Conservation (phyloP, 176 grass and related monocot species). For the Eleusine coracana region DNA sequence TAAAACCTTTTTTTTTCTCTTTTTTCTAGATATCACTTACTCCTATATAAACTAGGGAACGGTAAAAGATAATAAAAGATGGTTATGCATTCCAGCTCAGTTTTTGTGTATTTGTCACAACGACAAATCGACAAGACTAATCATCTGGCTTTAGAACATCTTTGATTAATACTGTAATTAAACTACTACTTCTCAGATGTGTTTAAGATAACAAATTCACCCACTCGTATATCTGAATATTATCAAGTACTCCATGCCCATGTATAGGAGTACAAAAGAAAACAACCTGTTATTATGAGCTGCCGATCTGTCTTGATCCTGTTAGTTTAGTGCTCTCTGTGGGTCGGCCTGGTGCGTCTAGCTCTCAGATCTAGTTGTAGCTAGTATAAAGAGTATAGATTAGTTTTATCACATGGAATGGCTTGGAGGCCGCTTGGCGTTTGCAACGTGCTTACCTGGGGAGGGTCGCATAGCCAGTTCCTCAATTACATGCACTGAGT, state of each 20-base stretch:
- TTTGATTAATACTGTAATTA: neutral
- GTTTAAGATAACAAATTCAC: neutral
- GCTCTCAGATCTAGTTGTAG: neutral
- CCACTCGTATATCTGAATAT: neutral
- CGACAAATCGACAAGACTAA: neutral
- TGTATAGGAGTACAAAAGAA: neutral
- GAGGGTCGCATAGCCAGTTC: neutral
- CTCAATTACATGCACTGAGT: neutral
- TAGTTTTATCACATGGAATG: neutral
- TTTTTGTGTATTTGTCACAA: no score
- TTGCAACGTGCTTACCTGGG: neutral
- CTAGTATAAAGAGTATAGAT: neutral
- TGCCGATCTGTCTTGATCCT: constrained; percentile 9
- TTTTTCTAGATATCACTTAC: neutral
- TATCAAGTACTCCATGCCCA: neutral
- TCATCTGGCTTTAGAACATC: neutral
- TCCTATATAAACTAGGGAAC: neutral
- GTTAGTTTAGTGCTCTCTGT: neutral
- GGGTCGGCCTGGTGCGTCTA: neutral
- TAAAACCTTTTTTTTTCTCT: neutral
- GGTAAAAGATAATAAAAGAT: neutral
- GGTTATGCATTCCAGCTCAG: neutral
- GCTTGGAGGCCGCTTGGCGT: neutral
- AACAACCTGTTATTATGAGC: neutral
- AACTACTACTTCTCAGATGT: neutral